Base-by-base conservation (phyloP, 331 rosid species). In the Quercus tomentella region DNA sequence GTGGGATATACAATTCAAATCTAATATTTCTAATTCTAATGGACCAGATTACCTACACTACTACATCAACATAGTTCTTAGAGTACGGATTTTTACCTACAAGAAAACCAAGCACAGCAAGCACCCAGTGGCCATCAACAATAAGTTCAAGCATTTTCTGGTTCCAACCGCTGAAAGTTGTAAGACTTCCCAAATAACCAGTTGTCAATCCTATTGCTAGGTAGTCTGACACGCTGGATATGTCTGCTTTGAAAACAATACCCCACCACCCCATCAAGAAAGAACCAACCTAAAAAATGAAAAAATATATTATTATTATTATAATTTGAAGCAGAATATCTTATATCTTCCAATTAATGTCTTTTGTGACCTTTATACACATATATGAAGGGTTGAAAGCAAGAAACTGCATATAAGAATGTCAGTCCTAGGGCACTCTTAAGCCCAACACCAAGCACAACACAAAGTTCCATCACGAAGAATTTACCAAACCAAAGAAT, bases 251-350 rank as follows among this genome's bases (percentile, higher is more conserved):
- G 88, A 93, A 93, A 60, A 86, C 94, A 74, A 90, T 86, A 70
- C 99, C 97, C 72, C 84, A 91, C 99, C 97, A 91, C 56, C 99
- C 97, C 99, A 95, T 95, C 56, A 91, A 82, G 85, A 95, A 93
- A 35, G 94, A 95, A 71, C 97, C 97, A 56, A 92, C 85, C 97
- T 91, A 76, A 80, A 81, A 30, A 56, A 75, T 66, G 72, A 70
- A 85, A 16, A 30, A 30, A 7, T 57, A 33, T 25, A 49, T 0
- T 10, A 4, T 37, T 37, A 37, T 37, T 37, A 37, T 10, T 21
- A 9, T 25, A 1, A 26, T 16, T 49, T 22, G 74, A 21, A 56
- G 77, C 6, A 79, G 78, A 70, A 73, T n/a, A 58, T 62, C 73
- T 58, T 63, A 73, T n/a, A 55, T 62, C 73, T 70, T 63, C 33